Evolutionary conservation across 1,284 basidiomycete species (phyloP), one percentile per base, ranked within the genome.

Genomic region (Athelia sp.): DNA sequence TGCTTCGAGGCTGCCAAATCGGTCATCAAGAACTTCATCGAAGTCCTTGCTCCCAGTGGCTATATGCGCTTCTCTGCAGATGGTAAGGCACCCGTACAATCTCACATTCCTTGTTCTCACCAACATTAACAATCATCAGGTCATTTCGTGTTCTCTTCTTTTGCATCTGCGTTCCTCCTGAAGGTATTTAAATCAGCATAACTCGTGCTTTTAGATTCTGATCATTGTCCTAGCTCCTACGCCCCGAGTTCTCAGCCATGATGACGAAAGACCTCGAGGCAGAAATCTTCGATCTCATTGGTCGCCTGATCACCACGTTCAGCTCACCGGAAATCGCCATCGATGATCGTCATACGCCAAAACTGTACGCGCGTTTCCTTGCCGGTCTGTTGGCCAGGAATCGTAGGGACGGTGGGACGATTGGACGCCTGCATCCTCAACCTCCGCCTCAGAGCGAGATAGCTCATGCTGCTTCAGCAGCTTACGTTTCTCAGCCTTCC

Each of bases 31-130:
- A 76, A 75, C 22, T 79, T 90, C 71, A 71, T 86, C 19, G 80
- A 87, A 32, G 70, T 70, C 6, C 67, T 91, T 34, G 82, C 80
- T 0, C 85, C 85, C 0, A 83, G 77, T 36, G 87, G 85, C 8
- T 89, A 88, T 61, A 82, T 93, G 79, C 79, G 86, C 38, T 92
- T 81, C 58, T 80, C 91, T 0, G 87, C 91, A 0, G 90, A 93
- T 62, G 87, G 87, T 78, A 63, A 50, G 70, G n/a, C n/a, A n/a
- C n/a, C 23, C 19, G 21, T 17, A 9, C 32, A 23, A 21, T 40
- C 10, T 26, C 44, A 35, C 51, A 26, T 38, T 49, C 18, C 45
- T 19, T 15, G 47, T 11, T 18, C 26, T 34, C 14, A 44, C 34
- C 36, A n/a, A n/a, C n/a, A 40, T 48, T 47, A 52, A 50, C n/a